These are phyloP conservation scores for Gossypium stocksii DNA, from an alignment of 345 rosid genomes.

Conservation along the genomic window DNA sequence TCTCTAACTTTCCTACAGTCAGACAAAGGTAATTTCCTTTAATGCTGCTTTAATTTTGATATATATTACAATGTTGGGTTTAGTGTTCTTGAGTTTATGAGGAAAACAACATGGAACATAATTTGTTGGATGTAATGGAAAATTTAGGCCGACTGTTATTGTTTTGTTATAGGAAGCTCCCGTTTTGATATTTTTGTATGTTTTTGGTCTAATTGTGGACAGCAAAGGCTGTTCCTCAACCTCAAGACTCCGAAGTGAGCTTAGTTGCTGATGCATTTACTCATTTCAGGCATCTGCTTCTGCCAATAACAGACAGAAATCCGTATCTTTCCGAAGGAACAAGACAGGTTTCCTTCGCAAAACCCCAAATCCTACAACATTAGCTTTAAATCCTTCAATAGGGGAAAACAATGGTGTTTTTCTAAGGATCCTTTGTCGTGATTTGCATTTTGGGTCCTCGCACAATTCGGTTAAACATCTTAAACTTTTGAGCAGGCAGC, in stretches of 20 bases:
- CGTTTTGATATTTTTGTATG: not conserved
- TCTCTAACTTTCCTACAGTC: conserved; percentile 27
- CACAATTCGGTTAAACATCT: not conserved
- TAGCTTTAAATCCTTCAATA: not conserved
- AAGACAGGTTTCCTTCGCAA: conserved; percentile 57
- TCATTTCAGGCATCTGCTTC: conserved; percentile 69
- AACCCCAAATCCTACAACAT: not conserved
- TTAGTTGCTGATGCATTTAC: conserved; percentile 51
- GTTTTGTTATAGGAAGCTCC: not conserved
- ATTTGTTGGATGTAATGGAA: not conserved
- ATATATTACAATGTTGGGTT: not conserved
- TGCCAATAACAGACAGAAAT: conserved; percentile 71
- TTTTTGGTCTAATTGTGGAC: conserved; percentile 22
- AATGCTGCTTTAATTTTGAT: not conserved
- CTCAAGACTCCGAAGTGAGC: conserved; percentile 39
- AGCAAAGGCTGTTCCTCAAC: conserved; percentile 53
- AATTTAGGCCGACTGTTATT: not conserved
- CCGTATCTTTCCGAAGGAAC: conserved; percentile 92
- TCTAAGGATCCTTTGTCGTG: not conserved
- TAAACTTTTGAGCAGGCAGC: conserved; percentile 50
- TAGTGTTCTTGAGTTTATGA: not conserved
- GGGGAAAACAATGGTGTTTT: not conserved
- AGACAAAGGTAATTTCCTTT: conserved; percentile 32
- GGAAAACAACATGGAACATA: not conserved
- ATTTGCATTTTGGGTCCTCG: not conserved